Percentiles rank a stretch among this genome's conserved stretches.
phyloP scores from a whole-genome alignment of 257 asterid genomes.

The Coffea canephora region DNA sequence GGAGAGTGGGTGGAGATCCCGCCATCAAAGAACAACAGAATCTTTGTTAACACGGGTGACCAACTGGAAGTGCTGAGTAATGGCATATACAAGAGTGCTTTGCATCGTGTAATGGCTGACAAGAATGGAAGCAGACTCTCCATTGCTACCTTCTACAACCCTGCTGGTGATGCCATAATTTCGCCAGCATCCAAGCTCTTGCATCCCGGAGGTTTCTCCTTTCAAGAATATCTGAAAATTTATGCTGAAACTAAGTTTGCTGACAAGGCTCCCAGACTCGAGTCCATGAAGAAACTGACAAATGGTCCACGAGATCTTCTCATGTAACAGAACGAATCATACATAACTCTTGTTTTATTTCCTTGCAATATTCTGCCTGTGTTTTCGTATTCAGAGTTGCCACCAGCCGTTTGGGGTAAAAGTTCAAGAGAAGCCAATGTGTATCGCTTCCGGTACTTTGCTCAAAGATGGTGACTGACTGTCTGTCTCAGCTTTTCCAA shows the following conservation, averaged over 20 bases:
- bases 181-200: conserved; percentile 68
- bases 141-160: conserved; percentile 87
- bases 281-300: conserved; percentile 49
- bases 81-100: conserved; percentile 68
- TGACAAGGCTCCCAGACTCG: conserved; percentile 62
- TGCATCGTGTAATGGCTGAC: conserved; percentile 74
- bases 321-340: conserved; percentile 17
- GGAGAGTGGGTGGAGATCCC: conserved; percentile 83
- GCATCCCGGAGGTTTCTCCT: conserved; percentile 48
- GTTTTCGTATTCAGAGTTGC: background rate
- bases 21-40: conserved; percentile 68
- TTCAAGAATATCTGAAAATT: conserved; percentile 62
- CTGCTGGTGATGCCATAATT: conserved; percentile 67
- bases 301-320: conserved; percentile 25
- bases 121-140: conserved; percentile 75
- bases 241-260: conserved; percentile 65
- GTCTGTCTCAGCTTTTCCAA: background rate
- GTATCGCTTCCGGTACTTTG: conserved; percentile 28
- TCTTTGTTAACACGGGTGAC: conserved; percentile 76
- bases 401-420: conserved; percentile 10
- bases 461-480: background rate
- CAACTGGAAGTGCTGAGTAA: conserved; percentile 76
- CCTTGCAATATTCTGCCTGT: conserved; percentile 5
- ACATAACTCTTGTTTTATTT: background rate
- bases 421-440: conserved; percentile 53